A percentile compares a stretch with the other conserved stretches of the same genome.
Conservation (phyloP, 108 stramenopile species). For the Epithemia pelagica region DNA sequence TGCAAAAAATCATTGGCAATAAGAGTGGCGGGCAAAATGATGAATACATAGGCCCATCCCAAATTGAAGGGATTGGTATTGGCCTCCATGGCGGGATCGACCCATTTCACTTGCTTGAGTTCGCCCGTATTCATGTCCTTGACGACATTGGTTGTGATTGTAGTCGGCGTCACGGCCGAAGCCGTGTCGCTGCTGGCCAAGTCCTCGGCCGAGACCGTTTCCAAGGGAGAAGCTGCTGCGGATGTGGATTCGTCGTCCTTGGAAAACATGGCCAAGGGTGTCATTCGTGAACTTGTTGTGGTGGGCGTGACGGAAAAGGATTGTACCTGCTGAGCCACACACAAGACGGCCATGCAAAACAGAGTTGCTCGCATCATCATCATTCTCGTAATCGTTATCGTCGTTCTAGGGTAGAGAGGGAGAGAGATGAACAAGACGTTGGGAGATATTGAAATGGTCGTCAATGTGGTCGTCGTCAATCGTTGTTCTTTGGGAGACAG, state of each 20-base stretch:
- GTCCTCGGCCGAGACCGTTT: background rate
- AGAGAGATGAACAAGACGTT: background rate
- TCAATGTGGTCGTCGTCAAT: background rate
- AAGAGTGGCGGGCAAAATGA: constrained; percentile 10
- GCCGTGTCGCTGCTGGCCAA: background rate
- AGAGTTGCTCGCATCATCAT: background rate
- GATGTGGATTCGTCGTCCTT: background rate
- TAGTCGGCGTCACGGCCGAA: background rate
- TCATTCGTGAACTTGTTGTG: background rate
- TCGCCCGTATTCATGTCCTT: constrained; percentile 22
- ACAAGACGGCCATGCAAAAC: background rate
- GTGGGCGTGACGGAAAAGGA: background rate
- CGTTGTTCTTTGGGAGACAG: background rate
- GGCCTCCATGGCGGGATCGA: constrained; percentile 24
- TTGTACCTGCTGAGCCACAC: background rate
- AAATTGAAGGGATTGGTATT: constrained; percentile 29
- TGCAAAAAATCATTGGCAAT: constrained; percentile 21
- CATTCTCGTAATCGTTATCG: background rate
- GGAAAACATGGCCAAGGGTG: constrained; percentile 2
- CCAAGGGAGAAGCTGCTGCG: background rate
- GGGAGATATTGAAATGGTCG: background rate
- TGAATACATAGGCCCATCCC: constrained; percentile 19
- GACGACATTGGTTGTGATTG: constrained; percentile 2
- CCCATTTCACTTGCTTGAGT: constrained; percentile 28
- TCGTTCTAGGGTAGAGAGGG: too few species aligned